These are phyloP conservation scores for Barbarea vulgaris DNA, from an alignment of 345 rosid genomes.

Conservation along the genomic window DNA sequence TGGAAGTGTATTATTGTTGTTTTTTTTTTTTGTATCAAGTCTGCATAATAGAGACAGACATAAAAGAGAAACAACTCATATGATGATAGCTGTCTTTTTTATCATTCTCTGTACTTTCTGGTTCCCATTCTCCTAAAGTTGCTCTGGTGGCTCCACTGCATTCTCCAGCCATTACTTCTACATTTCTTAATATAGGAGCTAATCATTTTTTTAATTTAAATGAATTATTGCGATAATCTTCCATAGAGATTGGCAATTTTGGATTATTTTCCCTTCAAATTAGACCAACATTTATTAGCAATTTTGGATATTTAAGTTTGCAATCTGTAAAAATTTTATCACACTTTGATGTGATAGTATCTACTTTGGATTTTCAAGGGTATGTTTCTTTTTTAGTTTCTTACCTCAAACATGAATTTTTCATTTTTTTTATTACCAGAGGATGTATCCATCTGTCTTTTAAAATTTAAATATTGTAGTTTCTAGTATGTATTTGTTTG, in stretches of 20 bases:
- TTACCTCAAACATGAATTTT: not conserved
- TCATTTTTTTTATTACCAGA: constrained; percentile 2
- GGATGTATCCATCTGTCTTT: too few species aligned
- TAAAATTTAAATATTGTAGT: not conserved
- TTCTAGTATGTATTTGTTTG: constrained; percentile 7
- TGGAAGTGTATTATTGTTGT: not conserved
- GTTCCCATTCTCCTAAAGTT: constrained; percentile 34
- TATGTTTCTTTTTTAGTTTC: not conserved
- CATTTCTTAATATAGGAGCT: not conserved
- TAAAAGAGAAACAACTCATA: constrained; percentile 46
- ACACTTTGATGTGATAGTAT: too few species aligned
- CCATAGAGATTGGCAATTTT: not conserved
- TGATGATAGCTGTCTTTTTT: constrained; percentile 42
- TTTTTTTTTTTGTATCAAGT: not conserved
- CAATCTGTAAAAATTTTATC: not conserved
- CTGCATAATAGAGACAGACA: constrained; percentile 22
- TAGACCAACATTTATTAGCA: not conserved
- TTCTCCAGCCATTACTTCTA: constrained; percentile 4
- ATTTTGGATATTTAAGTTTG: not conserved
- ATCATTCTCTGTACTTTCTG: constrained; percentile 28
- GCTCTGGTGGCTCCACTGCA: constrained; percentile 45
- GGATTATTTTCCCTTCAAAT: not conserved
- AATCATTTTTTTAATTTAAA: not conserved
- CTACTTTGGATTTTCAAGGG: too few species aligned
- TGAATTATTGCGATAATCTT: not conserved